phyloP scores from a whole-genome alignment of 2,329 filamentous ascomycete species.

The Cladobotryum mycophilum region DNA sequence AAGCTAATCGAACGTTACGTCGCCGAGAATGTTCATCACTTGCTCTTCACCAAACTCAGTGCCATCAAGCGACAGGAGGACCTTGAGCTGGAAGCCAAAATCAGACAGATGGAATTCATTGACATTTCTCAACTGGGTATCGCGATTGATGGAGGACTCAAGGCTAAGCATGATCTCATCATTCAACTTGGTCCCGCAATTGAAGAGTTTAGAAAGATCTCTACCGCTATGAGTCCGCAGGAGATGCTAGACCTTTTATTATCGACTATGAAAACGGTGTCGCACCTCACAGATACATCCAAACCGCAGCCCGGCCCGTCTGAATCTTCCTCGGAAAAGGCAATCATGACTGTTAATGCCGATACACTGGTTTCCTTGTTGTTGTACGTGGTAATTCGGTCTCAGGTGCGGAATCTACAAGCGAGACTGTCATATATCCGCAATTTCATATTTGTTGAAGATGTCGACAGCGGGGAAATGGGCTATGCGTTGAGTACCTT shows the following conservation, averaged over 20 bases:
- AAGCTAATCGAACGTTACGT: conserved; percentile 92
- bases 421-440: conserved; percentile 91
- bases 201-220: conserved; percentile 83
- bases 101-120: conserved; percentile 86
- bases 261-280: conserved; percentile 76
- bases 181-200: conserved; percentile 71
- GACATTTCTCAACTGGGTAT: conserved; percentile 95
- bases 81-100: conserved; percentile 78
- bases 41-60: conserved; percentile 78
- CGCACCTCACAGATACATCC: conserved; percentile 54
- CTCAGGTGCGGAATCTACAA: conserved; percentile 80
- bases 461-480: conserved; percentile 93
- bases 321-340: conserved; percentile 42
- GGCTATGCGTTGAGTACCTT: conserved; percentile 95
- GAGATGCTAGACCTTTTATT: conserved; percentile 82
- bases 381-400: conserved; percentile 85
- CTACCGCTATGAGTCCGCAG: conserved; percentile 69
- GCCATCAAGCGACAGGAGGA: conserved; percentile 76
- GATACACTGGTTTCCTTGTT: conserved; percentile 90
- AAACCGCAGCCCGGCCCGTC: conserved; percentile 30
- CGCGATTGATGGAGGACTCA: conserved; percentile 68
- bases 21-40: conserved; percentile 83
- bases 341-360: conserved; percentile 62
- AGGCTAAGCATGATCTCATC: conserved; percentile 75
- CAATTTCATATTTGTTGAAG: conserved; percentile 95